Evolutionary conservation across 1,284 basidiomycete genomes (phyloP).

Genomic region (Ustilago cynodontis): DNA sequence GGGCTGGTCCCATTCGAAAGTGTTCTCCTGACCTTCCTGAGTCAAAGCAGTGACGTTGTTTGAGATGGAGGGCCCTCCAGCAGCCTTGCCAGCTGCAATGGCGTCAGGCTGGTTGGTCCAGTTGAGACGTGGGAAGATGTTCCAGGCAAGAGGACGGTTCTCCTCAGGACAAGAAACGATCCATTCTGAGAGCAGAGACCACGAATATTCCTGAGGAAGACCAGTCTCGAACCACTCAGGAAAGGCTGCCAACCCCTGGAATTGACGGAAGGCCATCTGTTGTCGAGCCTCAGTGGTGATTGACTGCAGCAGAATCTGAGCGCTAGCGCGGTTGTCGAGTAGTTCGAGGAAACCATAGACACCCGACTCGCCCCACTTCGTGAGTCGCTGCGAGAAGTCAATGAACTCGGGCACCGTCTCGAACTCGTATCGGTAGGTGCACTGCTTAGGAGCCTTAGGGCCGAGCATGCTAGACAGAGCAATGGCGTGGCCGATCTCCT

Average conservation of each 20-base stretch:
- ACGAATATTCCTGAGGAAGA: constrained; percentile 57
- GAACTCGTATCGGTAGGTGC: constrained; percentile 56
- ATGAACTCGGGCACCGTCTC: constrained; percentile 51
- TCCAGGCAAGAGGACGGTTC: constrained; percentile 52
- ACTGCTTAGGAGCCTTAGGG: constrained; percentile 47
- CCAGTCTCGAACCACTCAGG: constrained; percentile 61
- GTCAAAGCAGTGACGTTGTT: constrained; percentile 58
- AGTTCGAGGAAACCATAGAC: constrained; percentile 56
- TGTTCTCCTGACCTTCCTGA: constrained; percentile 41
- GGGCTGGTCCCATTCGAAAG: constrained; percentile 49
- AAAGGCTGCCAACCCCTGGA: constrained; percentile 52
- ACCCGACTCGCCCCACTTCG: constrained; percentile 58
- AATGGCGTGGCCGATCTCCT: constrained; percentile 58
- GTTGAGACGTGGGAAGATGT: constrained; percentile 58
- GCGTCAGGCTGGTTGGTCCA: constrained; percentile 53
- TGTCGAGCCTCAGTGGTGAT: constrained; percentile 61
- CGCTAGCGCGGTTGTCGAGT: constrained; percentile 57
- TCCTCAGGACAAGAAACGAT: constrained; percentile 51
- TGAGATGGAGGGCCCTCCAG: constrained; percentile 53
- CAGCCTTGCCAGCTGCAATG: constrained; percentile 42
- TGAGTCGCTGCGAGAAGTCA: constrained; percentile 54
- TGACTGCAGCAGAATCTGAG: constrained; percentile 56
- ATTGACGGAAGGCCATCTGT: constrained; percentile 54
- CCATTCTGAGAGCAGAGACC: constrained; percentile 57
- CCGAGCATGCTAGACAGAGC: constrained; percentile 60